Percentiles rank a stretch among this genome's conserved stretches.
phyloP scores from a whole-genome alignment of 75 land plant species.

The Sequoiadendron giganteum region DNA sequence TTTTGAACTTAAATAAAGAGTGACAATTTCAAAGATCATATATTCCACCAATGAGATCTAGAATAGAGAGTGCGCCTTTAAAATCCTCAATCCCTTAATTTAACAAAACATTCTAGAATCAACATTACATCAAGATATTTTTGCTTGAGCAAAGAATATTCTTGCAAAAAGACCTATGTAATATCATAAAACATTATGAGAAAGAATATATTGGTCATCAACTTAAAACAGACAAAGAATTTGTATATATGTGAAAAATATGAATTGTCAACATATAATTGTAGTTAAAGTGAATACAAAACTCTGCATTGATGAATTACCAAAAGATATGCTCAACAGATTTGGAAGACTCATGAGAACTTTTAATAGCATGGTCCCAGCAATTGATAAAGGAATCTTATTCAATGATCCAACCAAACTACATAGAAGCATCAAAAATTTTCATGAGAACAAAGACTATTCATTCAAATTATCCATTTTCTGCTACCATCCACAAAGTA shows the following conservation, averaged over 20 bases:
- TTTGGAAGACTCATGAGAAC: constrained; percentile 81
- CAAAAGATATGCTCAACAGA: constrained; percentile 80
- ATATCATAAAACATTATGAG: neutral
- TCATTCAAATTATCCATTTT: neutral
- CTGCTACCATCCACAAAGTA: neutral
- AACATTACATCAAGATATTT: constrained; percentile 47
- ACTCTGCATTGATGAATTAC: constrained; percentile 30
- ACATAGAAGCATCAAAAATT: constrained; percentile 9
- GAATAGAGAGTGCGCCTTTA: neutral
- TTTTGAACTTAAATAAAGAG: too few relatives aligned
- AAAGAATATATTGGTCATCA: neutral
- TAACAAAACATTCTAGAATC: neutral
- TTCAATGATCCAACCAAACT: constrained; percentile 93
- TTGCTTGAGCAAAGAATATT: constrained; percentile 86
- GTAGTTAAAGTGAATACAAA: neutral
- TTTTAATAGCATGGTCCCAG: constrained; percentile 80
- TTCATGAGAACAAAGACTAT: neutral
- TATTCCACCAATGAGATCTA: neutral
- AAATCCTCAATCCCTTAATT: neutral
- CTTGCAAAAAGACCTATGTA: constrained; percentile 87
- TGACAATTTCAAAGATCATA: too few relatives aligned
- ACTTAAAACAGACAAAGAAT: neutral
- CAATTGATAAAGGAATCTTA: constrained; percentile 88
- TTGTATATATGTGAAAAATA: neutral
- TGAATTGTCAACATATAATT: neutral